Conservation (phyloP, 352 stramenopile genomes). For the Pythium dissimile region DNA sequence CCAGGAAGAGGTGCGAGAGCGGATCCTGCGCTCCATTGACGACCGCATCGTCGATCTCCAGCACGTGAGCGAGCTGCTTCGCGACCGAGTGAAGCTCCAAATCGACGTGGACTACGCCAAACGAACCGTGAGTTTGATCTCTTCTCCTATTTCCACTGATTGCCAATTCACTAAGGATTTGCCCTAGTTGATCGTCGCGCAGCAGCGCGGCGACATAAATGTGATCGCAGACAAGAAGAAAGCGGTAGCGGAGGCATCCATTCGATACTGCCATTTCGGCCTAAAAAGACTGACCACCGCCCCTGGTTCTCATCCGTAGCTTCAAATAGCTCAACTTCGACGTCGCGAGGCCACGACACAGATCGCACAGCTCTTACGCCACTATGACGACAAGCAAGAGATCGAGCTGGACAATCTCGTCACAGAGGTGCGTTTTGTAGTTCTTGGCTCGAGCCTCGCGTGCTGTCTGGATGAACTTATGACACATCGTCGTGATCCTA, state of each 20-base stretch:
- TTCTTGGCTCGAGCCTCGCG: too few relatives aligned
- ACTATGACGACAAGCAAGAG: slow-evolving; percentile 24
- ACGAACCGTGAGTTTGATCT: slow-evolving; percentile 32
- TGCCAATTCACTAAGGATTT: background rate
- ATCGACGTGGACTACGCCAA: slow-evolving; percentile 73
- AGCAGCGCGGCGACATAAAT: slow-evolving; percentile 60
- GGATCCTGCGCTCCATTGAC: slow-evolving; percentile 41
- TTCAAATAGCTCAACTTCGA: slow-evolving; percentile 16
- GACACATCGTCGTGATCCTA: background rate
- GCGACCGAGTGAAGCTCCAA: slow-evolving; percentile 45
- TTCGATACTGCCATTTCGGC: background rate
- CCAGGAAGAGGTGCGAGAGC: slow-evolving; percentile 41
- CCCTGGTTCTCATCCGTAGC: slow-evolving; percentile 3
- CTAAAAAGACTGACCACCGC: background rate
- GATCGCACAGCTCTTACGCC: slow-evolving; percentile 23
- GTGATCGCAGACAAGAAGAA: slow-evolving; percentile 53
- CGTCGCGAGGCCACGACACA: slow-evolving; percentile 10
- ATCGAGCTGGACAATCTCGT: slow-evolving; percentile 24
- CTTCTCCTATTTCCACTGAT: background rate
- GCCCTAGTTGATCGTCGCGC: slow-evolving; percentile 40
- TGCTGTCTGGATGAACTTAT: background rate
- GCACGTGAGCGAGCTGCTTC: slow-evolving; percentile 34
- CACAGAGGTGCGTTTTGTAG: slow-evolving; percentile 18
- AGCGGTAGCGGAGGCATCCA: slow-evolving; percentile 33
- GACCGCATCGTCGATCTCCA: slow-evolving; percentile 34